Base-by-base conservation (phyloP, 2,329 filamentous ascomycete species). In the Aureobasidium sp. region DNA sequence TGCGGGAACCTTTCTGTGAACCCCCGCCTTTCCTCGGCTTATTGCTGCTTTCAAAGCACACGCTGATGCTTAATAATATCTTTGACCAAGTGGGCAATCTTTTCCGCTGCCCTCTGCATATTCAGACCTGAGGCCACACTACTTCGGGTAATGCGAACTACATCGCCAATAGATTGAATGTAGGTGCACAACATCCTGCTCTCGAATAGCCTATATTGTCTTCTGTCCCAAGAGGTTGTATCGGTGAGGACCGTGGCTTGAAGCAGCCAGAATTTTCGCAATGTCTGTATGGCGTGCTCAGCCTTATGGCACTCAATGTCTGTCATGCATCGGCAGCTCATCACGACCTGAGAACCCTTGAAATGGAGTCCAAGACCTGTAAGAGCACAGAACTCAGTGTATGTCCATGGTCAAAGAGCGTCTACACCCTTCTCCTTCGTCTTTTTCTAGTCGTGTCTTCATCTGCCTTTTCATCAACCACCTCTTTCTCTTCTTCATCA, bases 211-310 rank as follows among this genome's bases (percentile, higher is more conserved):
- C 19, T 35, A 11, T 54, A 17, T n/a, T 17, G 2, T 39, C 3
- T 27, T 40, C 15, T n/a, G 15, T 40, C 12, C 9, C 5, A 29
- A 8, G 22, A 19, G 27, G 14, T 35, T 39, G 14, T 52, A 40
- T 54, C 27, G 17, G 15, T 31, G 37, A 54, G 50, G 2, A 42
- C 22, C 49, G 50, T 54, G 24, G 37, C 37, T 54, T 54, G 50
- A 7, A 54, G 22, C 37, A 54, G 37, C 37, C 24, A 42, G n/a
- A 31, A 35, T 29, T 35, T 17, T 39, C 45, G 53, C 40, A 44
- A 45, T 57, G 39, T n/a, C 42, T 29, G 5, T 47, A 58, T 58
- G 54, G 54, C 54, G 54, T 58, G 54, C 54, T 58, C 54, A 48
- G 37, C 37, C 37, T 31, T 42, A 42, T 15, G 37, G 35, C 15